Percentiles rank a stretch among this genome's conserved stretches.
phyloP scores from a whole-genome alignment of 176 grass and related monocot species.

The Aegilops umbellulata region DNA sequence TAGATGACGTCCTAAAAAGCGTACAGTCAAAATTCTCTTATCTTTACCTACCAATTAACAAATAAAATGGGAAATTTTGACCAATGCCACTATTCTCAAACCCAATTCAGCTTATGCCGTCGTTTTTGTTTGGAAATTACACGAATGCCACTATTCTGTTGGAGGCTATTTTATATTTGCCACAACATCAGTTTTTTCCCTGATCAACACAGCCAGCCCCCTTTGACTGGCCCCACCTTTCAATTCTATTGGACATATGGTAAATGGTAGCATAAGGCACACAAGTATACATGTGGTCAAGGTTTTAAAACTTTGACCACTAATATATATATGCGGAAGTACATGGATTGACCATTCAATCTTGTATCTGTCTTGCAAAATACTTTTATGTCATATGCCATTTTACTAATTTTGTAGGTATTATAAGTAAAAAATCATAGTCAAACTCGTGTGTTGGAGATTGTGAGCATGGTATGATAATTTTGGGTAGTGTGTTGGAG shows the following conservation, averaged over 20 bases:
- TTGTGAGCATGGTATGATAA: background rate
- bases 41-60: background rate
- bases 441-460: no score
- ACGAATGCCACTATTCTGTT: background rate
- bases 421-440: no score
- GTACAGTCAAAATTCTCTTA: background rate
- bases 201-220: background rate
- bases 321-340: no score
- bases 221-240: background rate
- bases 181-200: background rate
- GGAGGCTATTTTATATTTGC: background rate
- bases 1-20: background rate
- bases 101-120: background rate
- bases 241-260: background rate
- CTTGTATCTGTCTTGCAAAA: no score
- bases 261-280: background rate
- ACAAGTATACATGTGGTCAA: background rate
- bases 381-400: no score
- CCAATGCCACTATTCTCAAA: background rate
- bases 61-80: background rate
- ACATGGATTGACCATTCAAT: no score
- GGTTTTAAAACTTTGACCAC: background rate
- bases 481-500: background rate
- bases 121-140: background rate
- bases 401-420: no score